Conservation (phyloP, 2,329 filamentous ascomycete species). For the Thielaviopsis musarum region DNA sequence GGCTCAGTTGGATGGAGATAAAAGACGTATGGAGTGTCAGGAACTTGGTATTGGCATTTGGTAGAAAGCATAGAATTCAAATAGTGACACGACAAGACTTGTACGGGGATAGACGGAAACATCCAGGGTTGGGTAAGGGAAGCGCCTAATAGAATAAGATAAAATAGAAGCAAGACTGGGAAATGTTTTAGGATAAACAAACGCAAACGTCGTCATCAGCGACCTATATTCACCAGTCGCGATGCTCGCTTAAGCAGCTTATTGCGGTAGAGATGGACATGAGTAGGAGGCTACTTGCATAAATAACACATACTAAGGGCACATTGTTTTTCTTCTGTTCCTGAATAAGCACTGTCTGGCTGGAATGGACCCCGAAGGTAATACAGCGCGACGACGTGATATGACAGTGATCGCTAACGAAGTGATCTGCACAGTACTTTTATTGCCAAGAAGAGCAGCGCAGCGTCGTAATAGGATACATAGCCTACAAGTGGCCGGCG, state of each 20-base stretch:
- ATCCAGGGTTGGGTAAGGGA: background rate
- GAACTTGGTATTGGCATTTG: too few relatives aligned
- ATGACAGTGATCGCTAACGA: background rate
- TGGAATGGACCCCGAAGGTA: background rate
- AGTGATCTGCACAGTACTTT: background rate
- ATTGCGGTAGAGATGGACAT: background rate
- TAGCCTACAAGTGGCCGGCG: too few relatives aligned
- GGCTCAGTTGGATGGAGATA: background rate
- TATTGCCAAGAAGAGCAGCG: background rate
- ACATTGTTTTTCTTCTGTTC: background rate
- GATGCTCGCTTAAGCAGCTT: background rate
- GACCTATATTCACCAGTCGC: background rate
- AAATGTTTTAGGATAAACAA: background rate
- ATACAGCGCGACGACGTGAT: background rate
- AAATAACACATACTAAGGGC: background rate
- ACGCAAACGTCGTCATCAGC: background rate
- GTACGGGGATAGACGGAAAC: background rate
- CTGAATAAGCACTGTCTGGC: background rate
- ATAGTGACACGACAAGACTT: background rate
- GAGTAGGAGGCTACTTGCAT: background rate
- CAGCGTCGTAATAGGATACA: too few relatives aligned
- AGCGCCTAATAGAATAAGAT: background rate
- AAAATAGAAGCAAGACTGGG: too few relatives aligned
- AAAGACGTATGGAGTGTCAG: too few relatives aligned
- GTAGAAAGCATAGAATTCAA: background rate